Evolutionary conservation across 208 protist genomes (phyloP).

Genomic region (Trypanosomatidae sp.): DNA sequence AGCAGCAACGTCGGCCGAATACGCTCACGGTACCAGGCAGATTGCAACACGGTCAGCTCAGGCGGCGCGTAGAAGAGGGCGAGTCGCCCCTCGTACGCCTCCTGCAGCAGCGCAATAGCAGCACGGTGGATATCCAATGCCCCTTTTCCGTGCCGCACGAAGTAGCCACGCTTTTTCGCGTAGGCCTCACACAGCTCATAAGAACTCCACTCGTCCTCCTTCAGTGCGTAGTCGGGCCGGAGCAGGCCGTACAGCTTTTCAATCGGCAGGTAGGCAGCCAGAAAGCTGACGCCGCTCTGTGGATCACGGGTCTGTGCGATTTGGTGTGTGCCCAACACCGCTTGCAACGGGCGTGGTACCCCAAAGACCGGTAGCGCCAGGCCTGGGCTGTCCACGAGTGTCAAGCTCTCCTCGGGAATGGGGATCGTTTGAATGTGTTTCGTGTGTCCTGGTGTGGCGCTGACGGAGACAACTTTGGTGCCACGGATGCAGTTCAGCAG

Average conservation of each 20-base stretch:
- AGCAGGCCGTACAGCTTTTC: slow-evolving; percentile 90
- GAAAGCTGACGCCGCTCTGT: slow-evolving; percentile 89
- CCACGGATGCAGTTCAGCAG: slow-evolving; percentile 97
- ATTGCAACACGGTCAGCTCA: slow-evolving; percentile 50
- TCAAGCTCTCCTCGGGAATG: slow-evolving; percentile 76
- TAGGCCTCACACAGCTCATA: slow-evolving; percentile 93
- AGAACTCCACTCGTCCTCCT: slow-evolving; percentile 73
- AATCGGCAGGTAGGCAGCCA: slow-evolving; percentile 91
- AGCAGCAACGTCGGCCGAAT: slow-evolving; percentile 41
- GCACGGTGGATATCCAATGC: slow-evolving; percentile 88
- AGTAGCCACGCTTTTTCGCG: slow-evolving; percentile 85
- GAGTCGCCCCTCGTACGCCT: slow-evolving; percentile 86
- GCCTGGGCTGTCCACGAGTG: slow-evolving; percentile 95
- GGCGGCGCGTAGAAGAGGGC: slow-evolving; percentile 88
- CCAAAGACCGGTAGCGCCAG: slow-evolving; percentile 91
- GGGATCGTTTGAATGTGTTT: slow-evolving; percentile 97
- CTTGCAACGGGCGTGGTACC: slow-evolving; percentile 84
- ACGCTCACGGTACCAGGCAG: slow-evolving; percentile 41
- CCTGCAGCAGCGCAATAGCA: slow-evolving; percentile 86
- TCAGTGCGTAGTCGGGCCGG: slow-evolving; percentile 51
- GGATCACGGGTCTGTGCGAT: slow-evolving; percentile 97
- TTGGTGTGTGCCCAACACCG: slow-evolving; percentile 95
- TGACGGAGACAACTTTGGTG: slow-evolving; percentile 94
- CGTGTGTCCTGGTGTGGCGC: slow-evolving; percentile 96
- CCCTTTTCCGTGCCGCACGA: slow-evolving; percentile 85